Conservation (phyloP, 176 grass and related monocot species). For the Alloteropsis semialata region DNA sequence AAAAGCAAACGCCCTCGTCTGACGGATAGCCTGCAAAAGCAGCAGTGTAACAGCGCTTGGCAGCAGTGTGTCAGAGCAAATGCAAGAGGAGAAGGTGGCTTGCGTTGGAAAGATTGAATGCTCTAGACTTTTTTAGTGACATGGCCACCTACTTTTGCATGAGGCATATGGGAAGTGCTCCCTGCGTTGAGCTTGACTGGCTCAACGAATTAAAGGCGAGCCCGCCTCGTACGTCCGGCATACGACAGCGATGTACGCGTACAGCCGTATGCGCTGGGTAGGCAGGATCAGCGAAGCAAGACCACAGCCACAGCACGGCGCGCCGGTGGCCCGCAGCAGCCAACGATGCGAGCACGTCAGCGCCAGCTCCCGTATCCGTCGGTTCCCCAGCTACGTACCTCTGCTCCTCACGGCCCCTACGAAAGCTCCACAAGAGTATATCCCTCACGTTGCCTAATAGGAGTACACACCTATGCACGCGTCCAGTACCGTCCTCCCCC, state of each 20-base stretch:
- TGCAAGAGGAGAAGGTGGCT: no score
- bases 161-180: no score
- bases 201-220: no score
- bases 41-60: no score
- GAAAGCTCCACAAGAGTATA: background rate
- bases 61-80: no score
- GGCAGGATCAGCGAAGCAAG: background rate
- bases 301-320: background rate
- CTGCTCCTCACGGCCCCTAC: background rate
- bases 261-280: background rate
- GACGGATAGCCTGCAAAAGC: no score
- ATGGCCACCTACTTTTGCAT: no score
- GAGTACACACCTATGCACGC: background rate
- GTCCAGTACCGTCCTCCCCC: background rate
- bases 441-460: background rate
- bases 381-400: background rate
- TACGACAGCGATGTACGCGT: background rate
- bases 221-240: no score
- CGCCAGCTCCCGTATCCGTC: background rate
- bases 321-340: conserved; percentile 28
- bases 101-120: no score
- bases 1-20: no score
- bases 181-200: no score
- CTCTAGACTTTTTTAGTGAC: no score
- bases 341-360: conserved; percentile 21